Base-by-base conservation (phyloP, 148 eudicot genomes). In the Vaccinium myrtillus region DNA sequence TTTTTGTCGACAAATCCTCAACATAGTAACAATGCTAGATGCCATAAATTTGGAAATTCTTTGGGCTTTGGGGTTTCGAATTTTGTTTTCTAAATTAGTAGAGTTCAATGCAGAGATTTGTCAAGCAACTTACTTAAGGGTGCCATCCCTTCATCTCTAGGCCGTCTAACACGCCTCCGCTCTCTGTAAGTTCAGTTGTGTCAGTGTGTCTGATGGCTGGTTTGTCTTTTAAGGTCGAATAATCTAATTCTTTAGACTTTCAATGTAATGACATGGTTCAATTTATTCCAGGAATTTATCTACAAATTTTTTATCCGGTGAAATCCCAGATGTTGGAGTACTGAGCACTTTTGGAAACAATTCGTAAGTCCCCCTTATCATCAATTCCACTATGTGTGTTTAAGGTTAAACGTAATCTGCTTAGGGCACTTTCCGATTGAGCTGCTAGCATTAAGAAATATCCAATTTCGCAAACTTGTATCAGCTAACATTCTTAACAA, bases 251-350 rank as follows among this genome's bases (percentile, higher is more conserved):
- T 8, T 51, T 19, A 4, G 30, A 39, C 46, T 71, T 19, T 39
- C 76, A n/a, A 82, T 61, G 18, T 12, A 12, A 12, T 36, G 25
- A 58, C 30, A 11, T 82, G 48, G 48, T 85, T 43, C 23, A 53
- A 27, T 69, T 82, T 84, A 43, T 55, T 82, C 79, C 89, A 97
- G 99, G 89, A 97, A 97, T 77, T 87, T 97, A 88, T 96, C 98
- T n/a, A 86, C 99, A 55, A 95, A 97, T 82, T 97, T 97, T 89
- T 91, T 97, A 83, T 91, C 95, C 8, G 98, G 99, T 18, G 99
- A 95, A 90, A 92, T 97, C 69, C 99, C 98, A 46, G 95, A 95
- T 86, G 86, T 93, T 55, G 98, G 98, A 87, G 89, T 90, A 63
- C 90, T 97, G 15, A 94, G 98, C 89, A 89, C 89, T 21, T 97